These are phyloP conservation scores for Lobulomyces angularis DNA, from an alignment of 192 early-diverging fungal genomes.

Conservation along the genomic window DNA sequence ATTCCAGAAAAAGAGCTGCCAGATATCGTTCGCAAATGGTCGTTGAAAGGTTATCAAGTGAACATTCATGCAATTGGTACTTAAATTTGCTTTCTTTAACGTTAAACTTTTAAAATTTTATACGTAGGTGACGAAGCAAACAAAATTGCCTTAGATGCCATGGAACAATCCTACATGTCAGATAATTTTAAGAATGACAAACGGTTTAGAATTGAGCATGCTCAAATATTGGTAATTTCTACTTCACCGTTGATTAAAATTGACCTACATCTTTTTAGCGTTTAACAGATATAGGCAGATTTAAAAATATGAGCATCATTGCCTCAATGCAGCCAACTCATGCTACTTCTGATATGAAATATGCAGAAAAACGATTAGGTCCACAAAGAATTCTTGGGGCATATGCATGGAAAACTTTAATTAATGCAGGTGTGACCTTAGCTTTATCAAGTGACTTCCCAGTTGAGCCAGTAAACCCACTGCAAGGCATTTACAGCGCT, in stretches of 20 bases:
- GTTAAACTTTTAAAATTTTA: too few species aligned
- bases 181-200: conserved; percentile 3
- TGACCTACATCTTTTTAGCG: conserved; percentile 1
- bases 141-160: conserved; percentile 30
- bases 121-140: conserved; percentile 48
- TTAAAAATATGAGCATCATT: conserved; percentile 30
- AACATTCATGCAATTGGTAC: conserved; percentile 42
- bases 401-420: conserved; percentile 31
- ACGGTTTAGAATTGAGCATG: conserved; percentile 41
- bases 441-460: conserved; percentile 30
- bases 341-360: conserved; percentile 39
- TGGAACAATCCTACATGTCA: conserved; percentile 14
- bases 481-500: conserved; percentile 40
- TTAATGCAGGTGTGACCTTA: conserved; percentile 21
- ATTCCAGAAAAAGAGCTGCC: conserved; percentile 7
- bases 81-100: too few species aligned
- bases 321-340: conserved; percentile 50
- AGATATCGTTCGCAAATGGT: not conserved
- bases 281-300: conserved; percentile 22
- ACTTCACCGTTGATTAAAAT: too few species aligned
- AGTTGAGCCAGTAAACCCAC: conserved; percentile 33
- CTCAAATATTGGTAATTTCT: conserved; percentile 31
- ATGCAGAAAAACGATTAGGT: conserved; percentile 34
- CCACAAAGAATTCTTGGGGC: conserved; percentile 24
- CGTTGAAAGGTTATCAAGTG: conserved; percentile 35